A percentile compares a stretch with the other conserved stretches of the same genome.
Conservation (phyloP, 176 grass and related monocot species). For the Cenchrus purpureus region DNA sequence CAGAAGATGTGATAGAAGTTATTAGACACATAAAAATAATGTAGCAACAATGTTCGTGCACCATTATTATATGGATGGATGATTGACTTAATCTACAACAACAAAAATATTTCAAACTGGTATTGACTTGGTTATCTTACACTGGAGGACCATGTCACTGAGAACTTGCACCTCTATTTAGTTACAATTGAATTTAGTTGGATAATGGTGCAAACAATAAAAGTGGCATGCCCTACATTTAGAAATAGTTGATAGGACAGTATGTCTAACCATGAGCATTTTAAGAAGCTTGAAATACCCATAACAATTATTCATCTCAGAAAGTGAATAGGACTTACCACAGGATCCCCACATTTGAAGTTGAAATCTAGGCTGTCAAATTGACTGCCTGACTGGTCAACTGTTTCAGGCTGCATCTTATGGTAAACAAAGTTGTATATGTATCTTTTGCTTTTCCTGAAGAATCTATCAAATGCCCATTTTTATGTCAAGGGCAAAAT, state of each 20-base stretch:
- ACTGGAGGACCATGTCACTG: slow-evolving; percentile 5
- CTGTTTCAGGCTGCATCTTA: slow-evolving; percentile 48
- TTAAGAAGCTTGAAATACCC: slow-evolving; percentile 30
- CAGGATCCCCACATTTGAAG: slow-evolving; percentile 78
- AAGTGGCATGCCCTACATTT: neutral
- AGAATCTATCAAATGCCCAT: slow-evolving; percentile 55
- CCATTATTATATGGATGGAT: slow-evolving; percentile 1
- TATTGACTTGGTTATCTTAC: slow-evolving; percentile 22
- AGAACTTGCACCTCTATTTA: slow-evolving; percentile 13
- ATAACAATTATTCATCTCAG: slow-evolving; percentile 12
- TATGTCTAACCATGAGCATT: slow-evolving; percentile 7
- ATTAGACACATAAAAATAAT: slow-evolving; percentile 4
- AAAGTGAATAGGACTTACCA: slow-evolving; percentile 63
- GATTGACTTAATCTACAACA: slow-evolving; percentile 13
- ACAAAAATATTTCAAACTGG: neutral
- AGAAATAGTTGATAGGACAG: slow-evolving; percentile 8
- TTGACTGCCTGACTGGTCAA: slow-evolving; percentile 34
- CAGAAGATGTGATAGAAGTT: slow-evolving; percentile 2
- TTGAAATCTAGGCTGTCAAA: slow-evolving; percentile 62
- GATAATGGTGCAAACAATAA: slow-evolving; percentile 23
- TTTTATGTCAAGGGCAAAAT: slow-evolving; percentile 70
- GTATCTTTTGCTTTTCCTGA: slow-evolving; percentile 72
- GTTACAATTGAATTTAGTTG: neutral
- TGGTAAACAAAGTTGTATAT: slow-evolving; percentile 81
- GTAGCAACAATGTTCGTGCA: neutral